Evolutionary conservation across 129 eudicot genomes (phyloP), one percentile per base, ranked within the genome.

Genomic region (Flaveria linearis): DNA sequence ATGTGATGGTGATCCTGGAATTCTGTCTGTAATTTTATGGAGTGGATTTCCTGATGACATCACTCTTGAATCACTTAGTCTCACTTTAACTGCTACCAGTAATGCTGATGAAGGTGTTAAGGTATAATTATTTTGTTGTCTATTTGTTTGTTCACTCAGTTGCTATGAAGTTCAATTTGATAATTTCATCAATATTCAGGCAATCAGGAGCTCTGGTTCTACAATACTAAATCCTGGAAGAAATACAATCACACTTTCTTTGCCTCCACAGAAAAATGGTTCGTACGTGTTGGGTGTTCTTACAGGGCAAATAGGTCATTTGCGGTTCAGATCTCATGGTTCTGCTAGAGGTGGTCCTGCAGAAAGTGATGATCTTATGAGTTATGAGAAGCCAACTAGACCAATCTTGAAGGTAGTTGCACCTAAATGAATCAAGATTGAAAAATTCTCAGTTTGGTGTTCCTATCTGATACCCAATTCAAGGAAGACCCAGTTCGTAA

Each of bases 21-120:
- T 86, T 36, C 83, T 94, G 12, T 85, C 90, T 30, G 99, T 94
- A 22, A 84, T 80, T 79, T 86, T 94, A 41, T 91, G 96, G 96
- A 94, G 99, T 86, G 99, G 94, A 36, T 94, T 94, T 89, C 97
- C 99, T 28, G 97, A 94, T 83, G 97, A 91, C 76, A 91, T 94
- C 43, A 91, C 92, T 75, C 99, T 94, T 69, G 99, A 94, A 66
- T 89, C 97, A 25, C 96, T 94, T 25, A 89, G 89, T 72, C 92
- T 94, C n/a, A 94, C 93, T 74, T 88, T 94, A 36, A 86, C 84
- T 28, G 89, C 93, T 76, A 94, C 94, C 62, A 82, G 86, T 58
- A 91, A 78, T 82, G 92, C 96, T 53, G 99, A 94, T 87, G 99
- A 91, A 78, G 97, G 94, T 76, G 93, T 86, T 68, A 91, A 91